Conservation (phyloP, 1,139 yeast genomes). For the Yamadazyma conglobata region DNA sequence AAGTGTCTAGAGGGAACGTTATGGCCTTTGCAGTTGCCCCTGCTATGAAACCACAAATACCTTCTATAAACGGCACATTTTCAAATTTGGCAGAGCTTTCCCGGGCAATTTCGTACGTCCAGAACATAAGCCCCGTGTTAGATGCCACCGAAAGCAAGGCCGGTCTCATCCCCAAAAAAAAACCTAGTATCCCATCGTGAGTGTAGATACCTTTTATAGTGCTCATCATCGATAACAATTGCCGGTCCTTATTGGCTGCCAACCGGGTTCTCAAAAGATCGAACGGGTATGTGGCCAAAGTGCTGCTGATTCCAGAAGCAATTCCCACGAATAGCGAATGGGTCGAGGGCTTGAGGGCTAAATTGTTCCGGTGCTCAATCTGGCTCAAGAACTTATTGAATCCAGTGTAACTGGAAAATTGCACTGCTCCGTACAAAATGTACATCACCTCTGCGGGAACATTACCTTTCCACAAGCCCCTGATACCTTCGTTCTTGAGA, state of each 20-base stretch:
- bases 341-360: constrained; percentile 31
- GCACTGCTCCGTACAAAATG: constrained; percentile 78
- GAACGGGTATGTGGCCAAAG: constrained; percentile 77
- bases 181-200: constrained; percentile 53
- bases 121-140: constrained; percentile 66
- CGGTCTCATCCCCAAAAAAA: constrained; percentile 61
- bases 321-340: constrained; percentile 69
- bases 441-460: constrained; percentile 88
- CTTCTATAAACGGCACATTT: constrained; percentile 49
- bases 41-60: constrained; percentile 70
- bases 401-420: constrained; percentile 69
- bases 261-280: constrained; percentile 82
- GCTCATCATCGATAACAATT: constrained; percentile 44
- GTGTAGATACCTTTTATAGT: constrained; percentile 42
- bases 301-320: constrained; percentile 72
- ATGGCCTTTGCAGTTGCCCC: constrained; percentile 71
- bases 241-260: constrained; percentile 51
- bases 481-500: constrained; percentile 35
- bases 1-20: constrained; percentile 82
- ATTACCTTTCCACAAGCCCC: constrained; percentile 89
- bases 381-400: constrained; percentile 42
- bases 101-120: constrained; percentile 55
- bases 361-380: constrained; percentile 20
- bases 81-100: constrained; percentile 23
- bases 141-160: constrained; percentile 63